Evolutionary conservation across 441 rosid genomes (phyloP).

Genomic region (Pelargonium myrrhifolium): DNA sequence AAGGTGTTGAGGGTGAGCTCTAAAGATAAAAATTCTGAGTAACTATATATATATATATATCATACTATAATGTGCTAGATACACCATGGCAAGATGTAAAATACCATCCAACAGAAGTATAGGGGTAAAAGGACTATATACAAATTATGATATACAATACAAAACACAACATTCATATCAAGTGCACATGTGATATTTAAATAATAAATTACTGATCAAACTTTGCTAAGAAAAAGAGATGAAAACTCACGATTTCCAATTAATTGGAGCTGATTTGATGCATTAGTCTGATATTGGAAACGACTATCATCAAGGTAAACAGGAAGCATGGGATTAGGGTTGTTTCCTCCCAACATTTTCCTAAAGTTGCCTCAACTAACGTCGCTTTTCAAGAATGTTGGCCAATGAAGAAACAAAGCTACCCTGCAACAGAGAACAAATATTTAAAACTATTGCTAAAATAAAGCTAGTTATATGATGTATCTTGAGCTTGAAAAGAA

Average conservation of each 20-base stretch:
- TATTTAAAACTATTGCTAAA: background rate
- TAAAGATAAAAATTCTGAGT: too few species aligned
- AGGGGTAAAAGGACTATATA: background rate
- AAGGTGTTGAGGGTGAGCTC: too few species aligned
- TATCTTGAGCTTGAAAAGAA: background rate
- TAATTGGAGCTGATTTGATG: slow-evolving; percentile 60
- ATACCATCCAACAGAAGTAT: too few species aligned
- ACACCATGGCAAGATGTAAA: too few species aligned
- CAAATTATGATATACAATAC: background rate
- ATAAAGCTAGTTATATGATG: background rate
- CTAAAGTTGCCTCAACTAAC: background rate
- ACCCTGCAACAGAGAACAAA: background rate
- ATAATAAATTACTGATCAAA: slow-evolving; percentile 34
- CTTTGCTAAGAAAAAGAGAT: slow-evolving; percentile 39
- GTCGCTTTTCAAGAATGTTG: background rate
- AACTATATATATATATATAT: too few species aligned
- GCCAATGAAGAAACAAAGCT: background rate
- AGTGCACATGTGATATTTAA: slow-evolving; percentile 28
- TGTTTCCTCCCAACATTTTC: slow-evolving; percentile 64
- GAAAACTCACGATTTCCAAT: slow-evolving; percentile 29
- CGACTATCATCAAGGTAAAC: slow-evolving; percentile 42
- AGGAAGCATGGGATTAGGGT: slow-evolving; percentile 39
- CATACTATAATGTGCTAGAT: too few species aligned
- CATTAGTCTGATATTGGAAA: slow-evolving; percentile 50
- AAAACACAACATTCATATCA: background rate